Conservation (phyloP, 2,329 filamentous ascomycete species). For the Cordyceps fumosorosea region DNA sequence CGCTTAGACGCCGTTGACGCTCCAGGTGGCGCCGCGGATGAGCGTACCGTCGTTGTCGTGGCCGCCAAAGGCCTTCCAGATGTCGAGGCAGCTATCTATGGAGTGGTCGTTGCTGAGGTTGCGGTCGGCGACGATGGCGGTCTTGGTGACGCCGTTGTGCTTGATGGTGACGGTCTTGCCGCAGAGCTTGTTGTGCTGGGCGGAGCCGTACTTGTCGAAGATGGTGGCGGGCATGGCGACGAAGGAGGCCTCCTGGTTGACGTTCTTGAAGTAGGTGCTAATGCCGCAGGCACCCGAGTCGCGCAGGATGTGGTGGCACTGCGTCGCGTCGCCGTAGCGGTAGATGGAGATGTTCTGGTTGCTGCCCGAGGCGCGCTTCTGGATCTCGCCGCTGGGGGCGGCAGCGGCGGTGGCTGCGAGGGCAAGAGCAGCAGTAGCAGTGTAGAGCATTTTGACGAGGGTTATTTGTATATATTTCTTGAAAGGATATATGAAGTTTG, state of each 20-base stretch:
- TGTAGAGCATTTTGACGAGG: constrained; percentile 3
- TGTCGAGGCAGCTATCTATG: constrained; percentile 15
- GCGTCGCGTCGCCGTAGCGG: constrained; percentile 10
- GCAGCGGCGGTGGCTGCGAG: constrained; percentile 5
- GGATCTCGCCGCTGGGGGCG: constrained; percentile 3
- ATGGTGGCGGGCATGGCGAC: constrained; percentile 14
- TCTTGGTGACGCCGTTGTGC: constrained; percentile 14
- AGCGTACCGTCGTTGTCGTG: constrained; percentile 13
- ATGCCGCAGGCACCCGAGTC: constrained; percentile 14
- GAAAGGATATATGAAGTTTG: background rate
- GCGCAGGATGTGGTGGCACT: constrained; percentile 11
- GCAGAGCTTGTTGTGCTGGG: constrained; percentile 16
- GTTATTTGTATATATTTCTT: background rate
- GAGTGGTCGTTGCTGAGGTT: constrained; percentile 14
- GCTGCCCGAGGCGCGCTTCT: constrained; percentile 8
- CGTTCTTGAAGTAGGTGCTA: constrained; percentile 15
- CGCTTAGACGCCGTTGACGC: constrained; percentile 4
- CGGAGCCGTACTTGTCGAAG: constrained; percentile 13
- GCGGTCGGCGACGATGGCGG: constrained; percentile 13
- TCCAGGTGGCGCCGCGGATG: constrained; percentile 9
- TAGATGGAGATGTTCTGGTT: constrained; percentile 16
- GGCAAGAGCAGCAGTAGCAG: constrained; percentile 3
- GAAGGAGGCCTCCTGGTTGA: constrained; percentile 12
- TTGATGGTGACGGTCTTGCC: constrained; percentile 15
- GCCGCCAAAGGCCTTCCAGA: constrained; percentile 15